Evolutionary conservation across 257 asterid species (phyloP).

Genomic region (Solanum bukasovii): DNA sequence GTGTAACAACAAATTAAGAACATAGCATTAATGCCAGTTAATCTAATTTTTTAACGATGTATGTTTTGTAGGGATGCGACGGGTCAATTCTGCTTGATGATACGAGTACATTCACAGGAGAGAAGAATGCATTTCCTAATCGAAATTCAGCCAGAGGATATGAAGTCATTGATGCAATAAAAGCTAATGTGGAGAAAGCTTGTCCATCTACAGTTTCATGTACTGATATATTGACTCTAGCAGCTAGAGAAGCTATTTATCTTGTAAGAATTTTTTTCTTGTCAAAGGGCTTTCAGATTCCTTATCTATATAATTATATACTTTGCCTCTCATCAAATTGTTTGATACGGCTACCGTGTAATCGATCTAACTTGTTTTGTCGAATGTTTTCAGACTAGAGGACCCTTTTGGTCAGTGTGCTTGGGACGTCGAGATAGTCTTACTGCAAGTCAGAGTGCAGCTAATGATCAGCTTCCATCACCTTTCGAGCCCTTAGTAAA

Average conservation of each 20-base stretch:
- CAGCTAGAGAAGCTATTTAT: constrained; percentile 56
- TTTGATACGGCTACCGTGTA: not conserved
- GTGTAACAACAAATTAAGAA: not conserved
- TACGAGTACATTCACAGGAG: constrained; percentile 43
- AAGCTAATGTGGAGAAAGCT: constrained; percentile 53
- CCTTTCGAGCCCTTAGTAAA: constrained; percentile 51
- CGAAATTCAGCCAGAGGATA: constrained; percentile 56
- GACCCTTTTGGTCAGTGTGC: constrained; percentile 43
- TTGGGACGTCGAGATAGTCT: constrained; percentile 73
- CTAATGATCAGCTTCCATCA: constrained; percentile 53
- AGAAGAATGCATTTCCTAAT: constrained; percentile 44
- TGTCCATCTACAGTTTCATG: constrained; percentile 67
- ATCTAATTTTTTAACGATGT: not conserved
- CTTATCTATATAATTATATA: not conserved
- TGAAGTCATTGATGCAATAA: constrained; percentile 60
- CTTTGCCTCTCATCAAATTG: not conserved
- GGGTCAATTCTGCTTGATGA: constrained; percentile 64
- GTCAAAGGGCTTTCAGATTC: not conserved
- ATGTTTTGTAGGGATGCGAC: constrained; percentile 50
- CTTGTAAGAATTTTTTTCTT: constrained; percentile 20
- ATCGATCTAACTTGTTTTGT: not conserved
- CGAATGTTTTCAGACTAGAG: constrained; percentile 33
- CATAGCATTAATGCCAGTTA: not conserved
- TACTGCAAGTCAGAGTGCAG: constrained; percentile 46
- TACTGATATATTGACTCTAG: constrained; percentile 57